phyloP scores from a whole-genome alignment of 371 early-diverging fungal species.

The Mortierella sp. region DNA sequence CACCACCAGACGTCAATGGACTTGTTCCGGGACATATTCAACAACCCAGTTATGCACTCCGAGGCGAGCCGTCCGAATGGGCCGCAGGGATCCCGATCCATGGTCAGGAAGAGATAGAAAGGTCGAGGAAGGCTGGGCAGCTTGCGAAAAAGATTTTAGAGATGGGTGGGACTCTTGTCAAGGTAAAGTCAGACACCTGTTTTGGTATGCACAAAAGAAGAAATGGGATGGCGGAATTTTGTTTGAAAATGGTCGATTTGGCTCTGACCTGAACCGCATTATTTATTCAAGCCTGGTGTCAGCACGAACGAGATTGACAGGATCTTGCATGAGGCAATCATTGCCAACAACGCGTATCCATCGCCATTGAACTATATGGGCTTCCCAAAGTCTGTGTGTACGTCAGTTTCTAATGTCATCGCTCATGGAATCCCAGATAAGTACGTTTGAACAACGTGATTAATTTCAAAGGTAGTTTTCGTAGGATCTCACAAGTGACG shows the following conservation, averaged over 20 bases:
- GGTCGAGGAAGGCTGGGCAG: constrained; percentile 78
- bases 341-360: constrained; percentile 84
- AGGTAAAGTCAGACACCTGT: constrained; percentile 27
- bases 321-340: constrained; percentile 77
- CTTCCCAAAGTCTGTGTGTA: constrained; percentile 90
- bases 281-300: constrained; percentile 65
- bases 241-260: too few relatives aligned
- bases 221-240: too few relatives aligned
- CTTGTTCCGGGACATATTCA: constrained; percentile 77
- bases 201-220: not conserved
- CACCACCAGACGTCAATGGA: constrained; percentile 40
- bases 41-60: constrained; percentile 82
- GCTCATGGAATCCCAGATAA: constrained; percentile 94
- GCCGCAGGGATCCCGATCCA: constrained; percentile 63
- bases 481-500: too few relatives aligned
- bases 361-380: constrained; percentile 89
- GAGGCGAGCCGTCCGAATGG: constrained; percentile 74
- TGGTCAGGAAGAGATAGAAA: constrained; percentile 68
- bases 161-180: constrained; percentile 63
- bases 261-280: not conserved
- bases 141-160: constrained; percentile 77
- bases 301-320: constrained; percentile 86
- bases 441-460: constrained; percentile 38
- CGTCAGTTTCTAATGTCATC: constrained; percentile 90
- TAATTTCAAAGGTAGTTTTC: not conserved